Percentiles rank a stretch among this genome's conserved stretches.
Conservation (phyloP, 805 yeast genomes). For the Cephaloascus albidus region DNA sequence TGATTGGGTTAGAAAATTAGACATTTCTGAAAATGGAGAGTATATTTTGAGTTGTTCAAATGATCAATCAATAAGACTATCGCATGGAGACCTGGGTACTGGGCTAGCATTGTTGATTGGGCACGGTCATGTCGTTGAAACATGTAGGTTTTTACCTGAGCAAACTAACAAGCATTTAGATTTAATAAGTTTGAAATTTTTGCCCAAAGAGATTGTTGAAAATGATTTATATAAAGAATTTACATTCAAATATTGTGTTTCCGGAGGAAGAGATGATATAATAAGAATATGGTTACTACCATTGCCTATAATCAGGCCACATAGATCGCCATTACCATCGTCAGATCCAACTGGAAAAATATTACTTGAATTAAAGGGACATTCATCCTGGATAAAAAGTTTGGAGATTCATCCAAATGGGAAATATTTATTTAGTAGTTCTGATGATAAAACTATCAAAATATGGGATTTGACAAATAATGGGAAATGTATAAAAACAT, state of each 20-base stretch:
- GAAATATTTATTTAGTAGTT: slow-evolving; percentile 53
- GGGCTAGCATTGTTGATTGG: slow-evolving; percentile 63
- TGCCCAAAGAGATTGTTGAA: slow-evolving; percentile 12
- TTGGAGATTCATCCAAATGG: slow-evolving; percentile 71
- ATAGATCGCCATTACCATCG: slow-evolving; percentile 47
- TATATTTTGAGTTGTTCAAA: slow-evolving; percentile 67
- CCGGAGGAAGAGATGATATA: slow-evolving; percentile 73
- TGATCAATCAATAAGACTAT: slow-evolving; percentile 64
- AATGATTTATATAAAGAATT: slow-evolving; percentile 19
- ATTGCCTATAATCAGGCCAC: slow-evolving; percentile 47
- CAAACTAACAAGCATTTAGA: slow-evolving; percentile 39
- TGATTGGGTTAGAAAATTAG: slow-evolving; percentile 79
- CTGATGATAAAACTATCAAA: slow-evolving; percentile 72
- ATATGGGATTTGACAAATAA: slow-evolving; percentile 63
- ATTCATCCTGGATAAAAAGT: slow-evolving; percentile 79
- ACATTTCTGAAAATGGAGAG: slow-evolving; percentile 37
- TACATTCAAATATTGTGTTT: slow-evolving; percentile 65
- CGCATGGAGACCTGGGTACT: slow-evolving; percentile 58
- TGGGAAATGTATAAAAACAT: slow-evolving; percentile 38
- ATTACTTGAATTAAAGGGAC: slow-evolving; percentile 56
- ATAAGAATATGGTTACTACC: slow-evolving; percentile 76
- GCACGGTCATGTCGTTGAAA: slow-evolving; percentile 79
- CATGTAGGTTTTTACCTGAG: slow-evolving; percentile 55
- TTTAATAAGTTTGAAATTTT: slow-evolving; percentile 22
- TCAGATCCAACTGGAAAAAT: slow-evolving; percentile 53